These are phyloP conservation scores for Hymenoscyphus scutula DNA, from an alignment of 2,329 filamentous ascomycete genomes.

Conservation along the genomic window DNA sequence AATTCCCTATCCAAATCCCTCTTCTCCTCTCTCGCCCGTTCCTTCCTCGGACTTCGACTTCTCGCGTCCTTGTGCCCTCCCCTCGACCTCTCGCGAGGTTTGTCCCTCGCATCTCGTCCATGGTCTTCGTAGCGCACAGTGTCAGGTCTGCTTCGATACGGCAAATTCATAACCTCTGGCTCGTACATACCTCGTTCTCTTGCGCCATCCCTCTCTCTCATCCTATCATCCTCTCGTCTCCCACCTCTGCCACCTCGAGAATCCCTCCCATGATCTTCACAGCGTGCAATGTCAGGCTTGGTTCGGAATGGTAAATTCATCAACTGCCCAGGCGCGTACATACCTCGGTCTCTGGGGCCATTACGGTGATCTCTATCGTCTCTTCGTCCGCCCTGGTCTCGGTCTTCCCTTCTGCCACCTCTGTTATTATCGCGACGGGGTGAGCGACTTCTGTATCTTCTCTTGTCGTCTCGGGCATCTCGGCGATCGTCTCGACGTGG, in stretches of 20 bases:
- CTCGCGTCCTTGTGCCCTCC: constrained; percentile 10
- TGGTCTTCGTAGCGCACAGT: constrained; percentile 23
- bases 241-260: constrained; percentile 13
- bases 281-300: constrained; percentile 17
- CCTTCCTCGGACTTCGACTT: constrained; percentile 17
- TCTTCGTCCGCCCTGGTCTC: constrained; percentile 16
- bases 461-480: constrained; percentile 38
- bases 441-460: constrained; percentile 37
- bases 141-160: constrained; percentile 14
- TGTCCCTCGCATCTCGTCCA: constrained; percentile 24
- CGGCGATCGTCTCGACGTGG: constrained; percentile 38
- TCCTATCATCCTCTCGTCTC: constrained; percentile 19
- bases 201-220: constrained; percentile 14
- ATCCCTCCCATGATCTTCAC: constrained; percentile 25
- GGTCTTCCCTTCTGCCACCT: constrained; percentile 16
- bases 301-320: constrained; percentile 3
- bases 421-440: constrained; percentile 31
- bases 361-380: constrained; percentile 14
- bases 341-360: constrained; percentile 20
- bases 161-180: constrained; percentile 5
- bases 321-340: constrained; percentile 5
- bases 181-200: constrained; percentile 23
- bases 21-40: constrained; percentile 18
- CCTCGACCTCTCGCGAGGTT: constrained; percentile 21
- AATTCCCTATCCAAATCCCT: constrained; percentile 20